These are phyloP conservation scores for Hevea brasiliensis DNA, from an alignment of 345 rosid genomes.

Conservation along the genomic window DNA sequence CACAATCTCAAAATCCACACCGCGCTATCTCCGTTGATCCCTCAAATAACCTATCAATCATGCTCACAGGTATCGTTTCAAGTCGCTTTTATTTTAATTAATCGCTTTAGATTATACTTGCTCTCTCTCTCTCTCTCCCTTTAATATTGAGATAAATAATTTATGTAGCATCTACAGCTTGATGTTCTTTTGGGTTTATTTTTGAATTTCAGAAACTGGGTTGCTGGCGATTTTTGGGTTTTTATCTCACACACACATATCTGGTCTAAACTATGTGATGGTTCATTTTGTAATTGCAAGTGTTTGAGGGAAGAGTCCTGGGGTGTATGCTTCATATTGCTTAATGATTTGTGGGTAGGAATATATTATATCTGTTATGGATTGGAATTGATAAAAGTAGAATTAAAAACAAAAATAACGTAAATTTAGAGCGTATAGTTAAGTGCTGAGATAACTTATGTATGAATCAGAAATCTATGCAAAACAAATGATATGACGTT, in stretches of 20 bases:
- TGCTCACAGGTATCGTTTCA: conserved; percentile 54
- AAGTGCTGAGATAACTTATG: neutral
- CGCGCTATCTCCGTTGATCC: conserved; percentile 17
- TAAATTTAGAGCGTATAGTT: neutral
- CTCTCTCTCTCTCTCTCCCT: neutral
- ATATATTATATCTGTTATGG: neutral
- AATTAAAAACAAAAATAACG: neutral
- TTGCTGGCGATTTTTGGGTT: conserved; percentile 5
- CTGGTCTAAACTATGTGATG: too few species aligned
- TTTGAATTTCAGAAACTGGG: conserved; percentile 24
- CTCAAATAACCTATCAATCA: conserved; percentile 30
- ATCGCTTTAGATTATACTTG: neutral
- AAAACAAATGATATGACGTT: neutral
- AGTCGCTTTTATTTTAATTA: neutral
- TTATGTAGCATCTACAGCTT: conserved; percentile 17
- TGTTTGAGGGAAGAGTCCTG: too few species aligned
- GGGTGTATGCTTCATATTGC: neutral
- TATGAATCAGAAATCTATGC: neutral
- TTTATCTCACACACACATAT: neutral
- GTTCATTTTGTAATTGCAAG: neutral
- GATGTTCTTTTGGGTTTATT: neutral
- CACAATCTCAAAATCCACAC: neutral
- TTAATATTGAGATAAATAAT: neutral
- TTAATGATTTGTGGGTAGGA: neutral
- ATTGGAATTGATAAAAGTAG: neutral